phyloP scores from a whole-genome alignment of 75 land plant species.

The Pinus albicaulis region DNA sequence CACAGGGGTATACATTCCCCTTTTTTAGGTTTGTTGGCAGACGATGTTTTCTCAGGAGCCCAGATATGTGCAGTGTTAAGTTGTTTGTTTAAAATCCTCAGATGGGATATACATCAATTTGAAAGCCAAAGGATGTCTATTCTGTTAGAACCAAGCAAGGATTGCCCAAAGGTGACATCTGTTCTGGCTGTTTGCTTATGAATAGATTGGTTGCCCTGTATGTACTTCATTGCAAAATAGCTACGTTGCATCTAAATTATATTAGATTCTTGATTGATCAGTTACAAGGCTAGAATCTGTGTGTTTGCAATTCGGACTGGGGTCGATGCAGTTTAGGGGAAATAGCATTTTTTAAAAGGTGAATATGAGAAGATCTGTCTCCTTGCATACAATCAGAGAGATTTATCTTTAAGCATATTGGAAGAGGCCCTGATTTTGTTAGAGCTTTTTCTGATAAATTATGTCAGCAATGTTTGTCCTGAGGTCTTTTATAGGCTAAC shows the following conservation, averaged over 20 bases:
- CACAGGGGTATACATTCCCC: neutral
- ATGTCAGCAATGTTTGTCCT: neutral
- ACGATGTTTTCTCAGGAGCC: neutral
- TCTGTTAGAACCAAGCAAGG: neutral
- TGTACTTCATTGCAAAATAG: neutral
- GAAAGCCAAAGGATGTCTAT: neutral
- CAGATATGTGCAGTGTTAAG: neutral
- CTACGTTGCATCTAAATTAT: neutral
- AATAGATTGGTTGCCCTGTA: neutral
- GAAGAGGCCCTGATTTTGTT: neutral
- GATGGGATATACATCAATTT: neutral
- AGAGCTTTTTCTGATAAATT: neutral
- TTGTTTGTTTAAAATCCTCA: neutral
- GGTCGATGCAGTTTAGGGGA: neutral
- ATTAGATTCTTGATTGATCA: neutral
- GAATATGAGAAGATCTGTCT: neutral
- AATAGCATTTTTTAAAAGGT: neutral
- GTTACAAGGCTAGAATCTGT: neutral
- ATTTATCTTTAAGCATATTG: neutral
- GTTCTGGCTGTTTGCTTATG: neutral
- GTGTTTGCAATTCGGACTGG: neutral
- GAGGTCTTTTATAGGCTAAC: neutral
- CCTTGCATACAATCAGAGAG: neutral
- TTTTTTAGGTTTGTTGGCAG: no score
- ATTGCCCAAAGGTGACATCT: conserved; percentile 7